Evolutionary conservation across 2,329 filamentous ascomycete species (phyloP).

Genomic region (Fulvia fulva): DNA sequence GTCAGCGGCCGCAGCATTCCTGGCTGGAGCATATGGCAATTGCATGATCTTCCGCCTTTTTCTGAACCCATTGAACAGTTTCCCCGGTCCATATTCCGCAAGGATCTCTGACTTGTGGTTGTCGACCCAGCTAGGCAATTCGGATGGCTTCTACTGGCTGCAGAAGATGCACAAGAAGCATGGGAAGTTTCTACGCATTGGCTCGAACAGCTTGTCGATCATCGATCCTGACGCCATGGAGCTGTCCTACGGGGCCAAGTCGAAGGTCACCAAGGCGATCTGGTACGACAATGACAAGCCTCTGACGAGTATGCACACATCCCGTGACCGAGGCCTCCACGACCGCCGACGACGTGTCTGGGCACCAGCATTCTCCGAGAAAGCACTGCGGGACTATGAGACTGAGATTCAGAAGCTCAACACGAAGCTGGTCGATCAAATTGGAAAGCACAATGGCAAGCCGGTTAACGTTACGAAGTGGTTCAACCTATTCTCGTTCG

Average conservation of each 20-base stretch:
- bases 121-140: conserved; percentile 23
- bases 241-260: conserved; percentile 37
- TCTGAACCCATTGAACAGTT: conserved; percentile 33
- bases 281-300: conserved; percentile 41
- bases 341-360: conserved; percentile 41
- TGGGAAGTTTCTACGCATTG: conserved; percentile 36
- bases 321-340: conserved; percentile 37
- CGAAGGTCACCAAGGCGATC: conserved; percentile 39
- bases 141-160: conserved; percentile 32
- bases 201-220: conserved; percentile 37
- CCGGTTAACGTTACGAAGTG: conserved; percentile 39
- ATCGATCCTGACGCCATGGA: conserved; percentile 36
- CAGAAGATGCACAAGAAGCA: conserved; percentile 34
- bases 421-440: conserved; percentile 34
- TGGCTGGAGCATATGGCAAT: conserved; percentile 29
- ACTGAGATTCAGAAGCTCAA: conserved; percentile 36
- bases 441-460: conserved; percentile 28
- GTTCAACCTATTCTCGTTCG: conserved; percentile 44
- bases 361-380: conserved; percentile 41
- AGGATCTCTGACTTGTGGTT: conserved; percentile 35
- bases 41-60: conserved; percentile 37
- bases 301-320: conserved; percentile 38
- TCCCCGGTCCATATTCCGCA: conserved; percentile 35
- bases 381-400: conserved; percentile 42
- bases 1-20: conserved; percentile 12